Evolutionary conservation across 208 protist genomes (phyloP), one percentile per base, ranked within the genome.

Genomic region (Trypanosoma vivax): DNA sequence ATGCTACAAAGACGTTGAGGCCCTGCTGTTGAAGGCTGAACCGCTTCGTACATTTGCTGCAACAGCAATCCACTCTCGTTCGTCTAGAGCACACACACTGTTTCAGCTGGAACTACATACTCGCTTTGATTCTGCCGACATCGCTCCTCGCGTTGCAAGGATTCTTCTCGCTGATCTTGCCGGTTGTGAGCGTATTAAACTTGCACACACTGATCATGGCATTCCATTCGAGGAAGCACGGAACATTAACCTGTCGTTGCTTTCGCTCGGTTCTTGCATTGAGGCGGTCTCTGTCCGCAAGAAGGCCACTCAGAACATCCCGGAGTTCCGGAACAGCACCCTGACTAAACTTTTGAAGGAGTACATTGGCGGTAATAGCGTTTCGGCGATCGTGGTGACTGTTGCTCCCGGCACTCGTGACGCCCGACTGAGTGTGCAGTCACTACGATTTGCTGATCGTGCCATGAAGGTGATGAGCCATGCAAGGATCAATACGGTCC

Each of bases 271-370:
- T 9, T 83, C 70, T 19, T 89, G 80, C 62, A 87, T 92, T 64
- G 82, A 92, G 50, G 79, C 77, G 29, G 81, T 92, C 10, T 74
- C 72, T n/a, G 55, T 65, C 35, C 71, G 79, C 27, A 67, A 65
- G 18, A 61, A 62, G 10, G 50, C 59, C 2, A 66, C 66, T 50
- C 60, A 59, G 37, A 66, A 60, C 50, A 77, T 93, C 54, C 64
- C 71, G 13, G 81, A 93, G 65, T 93, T 90, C 63, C 78, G 82
- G 40, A 86, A 89, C 64, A 86, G 73, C 53, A 82, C 81, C 25
- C 59, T 93, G 51, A 93, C 85, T 33, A 93, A 90, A 60, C 68
- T 93, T 18, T 67, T 93, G 27, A 90, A 90, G 66, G 79, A 93
- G 60, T 87, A 76, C 60, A 56, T 93, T 53, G 85, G 85, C 34